phyloP scores from a whole-genome alignment of 176 grass and related monocot genomes.

The Musa troglodytarum region DNA sequence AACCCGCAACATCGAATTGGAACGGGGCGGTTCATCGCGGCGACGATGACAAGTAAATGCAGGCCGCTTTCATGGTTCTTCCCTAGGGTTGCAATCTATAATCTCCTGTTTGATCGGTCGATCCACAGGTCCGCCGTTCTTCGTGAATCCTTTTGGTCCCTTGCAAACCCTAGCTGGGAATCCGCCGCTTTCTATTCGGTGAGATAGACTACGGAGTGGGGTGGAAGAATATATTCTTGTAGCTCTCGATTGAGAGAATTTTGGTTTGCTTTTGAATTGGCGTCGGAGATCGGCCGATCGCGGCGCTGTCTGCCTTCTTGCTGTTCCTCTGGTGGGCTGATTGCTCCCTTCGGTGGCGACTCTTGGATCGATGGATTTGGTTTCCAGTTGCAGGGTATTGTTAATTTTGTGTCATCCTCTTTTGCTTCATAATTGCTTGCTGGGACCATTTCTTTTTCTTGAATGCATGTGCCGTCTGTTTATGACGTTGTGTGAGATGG shows the following conservation, averaged over 20 bases:
- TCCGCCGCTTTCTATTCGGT: no score
- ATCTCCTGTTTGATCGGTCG: not conserved
- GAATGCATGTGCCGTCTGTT: no score
- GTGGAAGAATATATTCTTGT: not conserved
- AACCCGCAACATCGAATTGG: no score
- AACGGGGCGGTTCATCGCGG: no score
- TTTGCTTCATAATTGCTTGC: not conserved
- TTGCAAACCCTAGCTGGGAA: not conserved
- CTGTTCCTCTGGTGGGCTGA: no score
- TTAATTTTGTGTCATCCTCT: not conserved
- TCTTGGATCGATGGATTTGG: slow-evolving; percentile 53
- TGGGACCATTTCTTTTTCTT: not conserved
- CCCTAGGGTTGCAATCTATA: not conserved
- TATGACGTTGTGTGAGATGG: not conserved
- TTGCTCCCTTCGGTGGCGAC: not conserved
- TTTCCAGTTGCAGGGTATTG: slow-evolving; percentile 52
- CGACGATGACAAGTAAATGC: no score
- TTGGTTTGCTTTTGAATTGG: not conserved
- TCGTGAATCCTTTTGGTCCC: not conserved
- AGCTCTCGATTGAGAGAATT: slow-evolving; percentile 2
- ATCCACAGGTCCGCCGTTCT: not conserved
- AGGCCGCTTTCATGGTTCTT: not conserved
- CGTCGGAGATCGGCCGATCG: not conserved
- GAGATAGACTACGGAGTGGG: not conserved
- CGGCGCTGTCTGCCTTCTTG: no score